A percentile compares a stretch with the other conserved stretches of the same genome.
These are phyloP conservation scores for Halophytophthora polymorphica DNA, from an alignment of 352 stramenopile species.

Conservation along the genomic window DNA sequence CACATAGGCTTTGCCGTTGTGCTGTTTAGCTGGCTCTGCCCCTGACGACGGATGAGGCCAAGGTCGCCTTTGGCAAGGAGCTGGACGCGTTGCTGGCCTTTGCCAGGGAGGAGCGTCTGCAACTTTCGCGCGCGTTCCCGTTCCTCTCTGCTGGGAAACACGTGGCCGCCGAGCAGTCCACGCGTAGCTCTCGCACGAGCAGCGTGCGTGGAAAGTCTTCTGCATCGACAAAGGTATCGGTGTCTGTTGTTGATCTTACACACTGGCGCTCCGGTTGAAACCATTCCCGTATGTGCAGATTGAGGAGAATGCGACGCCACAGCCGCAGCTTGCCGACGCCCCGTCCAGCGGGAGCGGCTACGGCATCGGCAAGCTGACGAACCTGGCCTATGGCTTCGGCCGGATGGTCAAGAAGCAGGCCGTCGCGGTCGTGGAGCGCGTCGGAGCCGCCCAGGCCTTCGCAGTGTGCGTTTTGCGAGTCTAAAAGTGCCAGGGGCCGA, in stretches of 20 bases:
- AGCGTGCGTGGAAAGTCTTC: conserved; percentile 17
- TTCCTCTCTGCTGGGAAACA: conserved; percentile 41
- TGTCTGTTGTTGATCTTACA: neutral
- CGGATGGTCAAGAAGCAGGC: conserved; percentile 86
- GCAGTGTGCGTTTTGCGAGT: conserved; percentile 40
- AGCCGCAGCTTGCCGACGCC: conserved; percentile 6
- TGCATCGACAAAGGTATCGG: neutral
- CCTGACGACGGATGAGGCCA: conserved; percentile 39
- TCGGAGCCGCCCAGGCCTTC: conserved; percentile 52
- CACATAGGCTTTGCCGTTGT: neutral
- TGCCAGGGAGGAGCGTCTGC: conserved; percentile 37
- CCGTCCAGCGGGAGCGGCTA: conserved; percentile 17
- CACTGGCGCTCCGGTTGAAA: neutral
- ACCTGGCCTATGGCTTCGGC: conserved; percentile 77
- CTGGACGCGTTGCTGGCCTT: conserved; percentile 57
- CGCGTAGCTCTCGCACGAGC: conserved; percentile 11
- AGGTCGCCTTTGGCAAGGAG: conserved; percentile 49
- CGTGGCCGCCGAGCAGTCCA: conserved; percentile 4
- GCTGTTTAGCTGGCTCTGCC: conserved; percentile 50
- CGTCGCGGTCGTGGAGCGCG: conserved; percentile 75
- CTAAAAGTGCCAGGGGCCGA: too few species aligned
- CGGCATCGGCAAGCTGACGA: conserved; percentile 72
- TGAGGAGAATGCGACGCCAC: too few species aligned
- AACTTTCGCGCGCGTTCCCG: conserved; percentile 58
- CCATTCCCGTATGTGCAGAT: conserved; percentile 2